A percentile compares a stretch with the other conserved stretches of the same genome.
Evolutionary conservation across 2,329 filamentous ascomycete genomes (phyloP).

Genomic region (Fusarium euwallaceae): DNA sequence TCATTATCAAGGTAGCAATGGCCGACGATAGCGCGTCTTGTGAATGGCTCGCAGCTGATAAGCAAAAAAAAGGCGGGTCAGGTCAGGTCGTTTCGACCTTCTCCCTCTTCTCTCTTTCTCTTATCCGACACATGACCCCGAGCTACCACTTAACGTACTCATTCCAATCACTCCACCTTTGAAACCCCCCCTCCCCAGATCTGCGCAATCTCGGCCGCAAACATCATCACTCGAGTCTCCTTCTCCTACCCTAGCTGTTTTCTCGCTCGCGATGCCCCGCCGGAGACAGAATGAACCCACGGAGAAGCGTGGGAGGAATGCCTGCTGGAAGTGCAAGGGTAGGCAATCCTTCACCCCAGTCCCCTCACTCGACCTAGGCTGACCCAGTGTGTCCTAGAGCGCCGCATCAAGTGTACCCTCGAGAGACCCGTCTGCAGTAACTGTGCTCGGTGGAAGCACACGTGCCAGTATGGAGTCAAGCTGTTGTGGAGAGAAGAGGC

Average conservation of each 20-base stretch:
- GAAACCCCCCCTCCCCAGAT: background rate
- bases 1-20: background rate
- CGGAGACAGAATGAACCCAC: conserved; percentile 6
- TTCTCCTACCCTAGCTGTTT: background rate
- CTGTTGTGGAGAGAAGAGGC: conserved; percentile 22
- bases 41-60: conserved; percentile 4
- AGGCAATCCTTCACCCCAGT: background rate
- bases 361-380: background rate
- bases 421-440: conserved; percentile 18
- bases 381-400: background rate
- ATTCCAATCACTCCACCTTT: conserved; percentile 5
- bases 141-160: background rate
- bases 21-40: background rate
- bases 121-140: background rate
- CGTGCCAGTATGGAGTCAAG: conserved; percentile 18
- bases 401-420: conserved; percentile 11
- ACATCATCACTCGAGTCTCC: background rate
- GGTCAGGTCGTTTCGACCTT: conserved; percentile 20
- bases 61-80: conserved; percentile 3
- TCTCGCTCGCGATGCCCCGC: background rate
- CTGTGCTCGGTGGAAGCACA: conserved; percentile 6
- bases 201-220: background rate
- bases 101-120: background rate
- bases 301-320: conserved; percentile 22
- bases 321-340: conserved; percentile 23